A percentile compares a stretch with the other conserved stretches of the same genome.
Conservation (phyloP, 108 stramenopile genomes). For the Discostella pseudostelligera region DNA sequence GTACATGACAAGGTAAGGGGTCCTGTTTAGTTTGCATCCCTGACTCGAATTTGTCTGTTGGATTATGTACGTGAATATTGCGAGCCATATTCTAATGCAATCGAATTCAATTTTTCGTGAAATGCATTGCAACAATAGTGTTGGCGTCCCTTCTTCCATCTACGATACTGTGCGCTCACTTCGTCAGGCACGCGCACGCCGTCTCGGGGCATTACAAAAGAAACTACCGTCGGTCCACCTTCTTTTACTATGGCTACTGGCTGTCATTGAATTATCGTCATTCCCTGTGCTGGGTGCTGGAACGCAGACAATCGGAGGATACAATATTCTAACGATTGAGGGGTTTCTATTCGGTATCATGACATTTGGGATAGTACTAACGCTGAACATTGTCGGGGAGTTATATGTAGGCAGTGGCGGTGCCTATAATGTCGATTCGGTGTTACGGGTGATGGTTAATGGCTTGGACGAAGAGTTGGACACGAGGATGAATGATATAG, state of each 20-base stretch:
- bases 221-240: constrained; percentile 80
- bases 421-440: constrained; percentile 86
- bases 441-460: constrained; percentile 75
- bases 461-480: constrained; percentile 84
- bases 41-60: background rate
- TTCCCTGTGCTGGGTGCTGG: constrained; percentile 87
- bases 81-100: too few species aligned
- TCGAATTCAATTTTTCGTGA: too few species aligned
- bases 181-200: constrained; percentile 76
- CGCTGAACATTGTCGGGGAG: constrained; percentile 75
- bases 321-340: constrained; percentile 79
- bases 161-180: constrained; percentile 86
- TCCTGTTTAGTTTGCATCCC: background rate
- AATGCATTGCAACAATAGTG: constrained; percentile 42
- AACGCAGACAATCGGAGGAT: constrained; percentile 79
- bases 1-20: constrained; percentile 66
- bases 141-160: constrained; percentile 81
- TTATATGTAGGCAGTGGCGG: constrained; percentile 77
- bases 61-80: background rate
- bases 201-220: constrained; percentile 77
- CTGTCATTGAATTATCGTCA: constrained; percentile 62
- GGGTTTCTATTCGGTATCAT: constrained; percentile 79
- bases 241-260: constrained; percentile 74
- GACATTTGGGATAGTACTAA: constrained; percentile 80
- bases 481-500: constrained; percentile 56